phyloP scores from a whole-genome alignment of 208 protist genomes.

The Crithidia expoeki region DNA sequence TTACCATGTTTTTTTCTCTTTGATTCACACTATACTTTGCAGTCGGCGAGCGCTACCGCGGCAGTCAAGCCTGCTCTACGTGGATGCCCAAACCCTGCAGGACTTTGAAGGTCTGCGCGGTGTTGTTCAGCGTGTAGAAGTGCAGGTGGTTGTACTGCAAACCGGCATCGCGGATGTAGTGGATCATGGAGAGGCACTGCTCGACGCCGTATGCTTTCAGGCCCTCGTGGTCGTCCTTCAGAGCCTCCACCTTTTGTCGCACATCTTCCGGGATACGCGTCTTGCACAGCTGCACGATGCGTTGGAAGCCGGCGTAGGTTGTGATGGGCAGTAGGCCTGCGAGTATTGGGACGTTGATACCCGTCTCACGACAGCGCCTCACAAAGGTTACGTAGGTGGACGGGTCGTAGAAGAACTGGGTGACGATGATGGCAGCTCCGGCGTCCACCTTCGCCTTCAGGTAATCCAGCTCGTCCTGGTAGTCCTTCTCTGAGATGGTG shows the following conservation, averaged over 20 bases:
- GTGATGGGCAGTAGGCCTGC: constrained; percentile 95
- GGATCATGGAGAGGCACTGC: constrained; percentile 63
- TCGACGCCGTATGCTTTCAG: constrained; percentile 68
- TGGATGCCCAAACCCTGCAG: constrained; percentile 48
- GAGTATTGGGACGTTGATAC: constrained; percentile 95
- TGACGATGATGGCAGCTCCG: constrained; percentile 96
- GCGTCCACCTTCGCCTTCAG: constrained; percentile 97
- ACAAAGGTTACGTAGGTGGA: constrained; percentile 93
- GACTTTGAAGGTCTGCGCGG: constrained; percentile 41
- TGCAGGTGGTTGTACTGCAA: constrained; percentile 75
- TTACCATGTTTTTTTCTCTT: too few species aligned
- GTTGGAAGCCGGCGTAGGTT: constrained; percentile 58
- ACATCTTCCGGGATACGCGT: constrained; percentile 65
- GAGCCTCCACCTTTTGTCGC: constrained; percentile 48
- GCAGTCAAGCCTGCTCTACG: constrained; percentile 27
- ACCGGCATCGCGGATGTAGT: constrained; percentile 51
- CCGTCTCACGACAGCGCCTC: constrained; percentile 76
- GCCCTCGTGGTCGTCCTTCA: constrained; percentile 64
- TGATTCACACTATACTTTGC: too few species aligned
- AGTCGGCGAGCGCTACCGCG: too few species aligned
- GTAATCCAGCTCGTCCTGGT: constrained; percentile 86
- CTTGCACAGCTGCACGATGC: constrained; percentile 79
- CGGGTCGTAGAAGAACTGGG: constrained; percentile 97
- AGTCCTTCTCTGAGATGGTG: constrained; percentile 63
- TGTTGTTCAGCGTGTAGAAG: constrained; percentile 77